Conservation (phyloP, 352 stramenopile species). For the Pythium pectinolyticum region DNA sequence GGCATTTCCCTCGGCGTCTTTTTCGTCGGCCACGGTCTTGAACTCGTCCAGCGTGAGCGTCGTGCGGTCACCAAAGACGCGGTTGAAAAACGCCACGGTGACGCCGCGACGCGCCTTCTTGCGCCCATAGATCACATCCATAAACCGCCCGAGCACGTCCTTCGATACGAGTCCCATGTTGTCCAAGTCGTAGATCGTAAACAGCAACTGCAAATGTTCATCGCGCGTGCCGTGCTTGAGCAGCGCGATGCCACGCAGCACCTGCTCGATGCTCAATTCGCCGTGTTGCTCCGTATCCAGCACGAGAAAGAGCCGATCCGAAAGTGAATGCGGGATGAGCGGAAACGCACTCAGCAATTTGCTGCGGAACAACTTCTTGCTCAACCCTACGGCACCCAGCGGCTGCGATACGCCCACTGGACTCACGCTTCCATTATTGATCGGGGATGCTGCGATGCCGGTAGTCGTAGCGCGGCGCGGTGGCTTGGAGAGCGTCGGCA, state of each 20-base stretch:
- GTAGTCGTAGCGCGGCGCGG: slow-evolving; percentile 17
- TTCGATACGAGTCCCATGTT: slow-evolving; percentile 53
- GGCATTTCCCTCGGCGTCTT: slow-evolving; percentile 53
- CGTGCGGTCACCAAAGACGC: slow-evolving; percentile 46
- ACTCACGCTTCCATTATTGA: slow-evolving; percentile 19
- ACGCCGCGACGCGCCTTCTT: slow-evolving; percentile 38
- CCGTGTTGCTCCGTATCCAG: slow-evolving; percentile 71
- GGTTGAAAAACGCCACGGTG: slow-evolving; percentile 59
- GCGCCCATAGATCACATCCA: slow-evolving; percentile 84
- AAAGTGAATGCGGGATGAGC: slow-evolving; percentile 79
- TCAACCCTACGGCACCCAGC: slow-evolving; percentile 29
- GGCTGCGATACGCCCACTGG: neutral
- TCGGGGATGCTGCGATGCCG: too few species aligned
- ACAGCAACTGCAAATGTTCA: slow-evolving; percentile 76
- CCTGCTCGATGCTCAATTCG: slow-evolving; percentile 57
- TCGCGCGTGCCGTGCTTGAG: slow-evolving; percentile 75
- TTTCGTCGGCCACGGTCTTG: slow-evolving; percentile 45
- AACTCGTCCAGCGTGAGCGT: slow-evolving; percentile 69
- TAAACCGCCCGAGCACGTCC: slow-evolving; percentile 76
- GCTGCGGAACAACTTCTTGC: slow-evolving; percentile 78
- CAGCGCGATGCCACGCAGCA: slow-evolving; percentile 70
- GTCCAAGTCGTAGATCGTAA: slow-evolving; percentile 86
- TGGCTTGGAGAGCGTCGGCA: slow-evolving; percentile 18
- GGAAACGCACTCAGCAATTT: slow-evolving; percentile 79
- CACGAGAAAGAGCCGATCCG: slow-evolving; percentile 83